phyloP scores from a whole-genome alignment of 179 eudicot species.

The Sideroxylon spinosum region DNA sequence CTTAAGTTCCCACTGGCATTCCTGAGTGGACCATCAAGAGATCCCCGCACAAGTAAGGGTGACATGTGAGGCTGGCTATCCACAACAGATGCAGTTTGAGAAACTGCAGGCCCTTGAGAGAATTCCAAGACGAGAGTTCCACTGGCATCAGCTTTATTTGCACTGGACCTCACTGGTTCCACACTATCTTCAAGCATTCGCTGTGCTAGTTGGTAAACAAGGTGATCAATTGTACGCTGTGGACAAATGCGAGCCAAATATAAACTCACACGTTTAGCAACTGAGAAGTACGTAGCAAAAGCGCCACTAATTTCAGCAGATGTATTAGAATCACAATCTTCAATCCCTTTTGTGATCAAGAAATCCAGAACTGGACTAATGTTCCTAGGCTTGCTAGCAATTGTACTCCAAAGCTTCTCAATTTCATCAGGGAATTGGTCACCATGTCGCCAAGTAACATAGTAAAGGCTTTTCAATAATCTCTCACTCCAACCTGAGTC shows the following conservation, averaged over 20 bases:
- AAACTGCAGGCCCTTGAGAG: slow-evolving; percentile 79
- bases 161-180: slow-evolving; percentile 64
- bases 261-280: slow-evolving; percentile 92
- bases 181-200: slow-evolving; percentile 90
- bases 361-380: slow-evolving; percentile 94
- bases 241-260: slow-evolving; percentile 97
- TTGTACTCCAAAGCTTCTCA: slow-evolving; percentile 99
- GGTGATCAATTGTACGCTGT: slow-evolving; percentile 90
- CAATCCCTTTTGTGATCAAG: slow-evolving; percentile 92
- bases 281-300: slow-evolving; percentile 93
- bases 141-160: slow-evolving; percentile 57
- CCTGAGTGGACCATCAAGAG: slow-evolving; percentile 88
- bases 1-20: slow-evolving; percentile 86
- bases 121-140: slow-evolving; percentile 71
- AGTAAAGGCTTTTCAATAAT: slow-evolving; percentile 80
- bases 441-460: slow-evolving; percentile 97
- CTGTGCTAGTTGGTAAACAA: slow-evolving; percentile 89
- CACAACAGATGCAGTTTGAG: slow-evolving; percentile 59
- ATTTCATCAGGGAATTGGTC: slow-evolving; percentile 99
- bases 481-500: slow-evolving; percentile 97
- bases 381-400: slow-evolving; percentile 91
- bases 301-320: slow-evolving; percentile 99
- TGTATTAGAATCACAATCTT: slow-evolving; percentile 97
- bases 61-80: slow-evolving; percentile 99
- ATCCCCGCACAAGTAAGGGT: slow-evolving; percentile 93